Evolutionary conservation across 169 alveolate species (phyloP), one percentile per base, ranked within the genome.

Genomic region (Plasmodium yoelii): DNA sequence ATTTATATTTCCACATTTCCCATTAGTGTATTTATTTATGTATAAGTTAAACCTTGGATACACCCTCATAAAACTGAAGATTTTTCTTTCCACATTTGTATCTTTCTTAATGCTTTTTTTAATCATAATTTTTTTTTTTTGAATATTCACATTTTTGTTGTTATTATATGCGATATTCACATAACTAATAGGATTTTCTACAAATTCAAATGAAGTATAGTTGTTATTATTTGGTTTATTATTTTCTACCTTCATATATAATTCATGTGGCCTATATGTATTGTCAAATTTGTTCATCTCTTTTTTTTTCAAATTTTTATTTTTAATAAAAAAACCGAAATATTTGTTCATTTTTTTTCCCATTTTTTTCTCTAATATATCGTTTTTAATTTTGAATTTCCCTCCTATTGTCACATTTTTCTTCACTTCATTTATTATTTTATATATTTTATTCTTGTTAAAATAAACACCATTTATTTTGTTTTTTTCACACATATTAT

Each of bases 381-480:
- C 18, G 44, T 82, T 57, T 22, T 82, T 44, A 13, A 82, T 65
- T 67, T 67, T 65, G 22, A 67, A 71, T 5, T 53, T 44, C 6
- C 90, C 90, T 55, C 34, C 68, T 67, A 67, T 59, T 6, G 42
- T 39, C 22, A 82, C 90, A 13, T 82, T 67, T 65, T 56, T 82
- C 26, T 34, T 39, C 34, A 82, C 74, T 15, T 82, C 84, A 2
- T 82, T 82, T 67, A 82, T 71, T 53, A 82, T 82, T 67, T 57
- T 67, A 61, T 82, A 82, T 8, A 82, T 65, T n/a, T 53, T 51
- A 5, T 49, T 24, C 15, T 49, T 82, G 10, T 61, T 55, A 12
- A 82, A 53, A 67, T 57, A 46, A n/a, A 82, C 61, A 5, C 56
- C 56, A 8, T 49, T 49, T 55, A 82, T n/a, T 51, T 26, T 7